phyloP scores from a whole-genome alignment of 2,329 filamentous ascomycete genomes.

The Trichoderma breve region DNA sequence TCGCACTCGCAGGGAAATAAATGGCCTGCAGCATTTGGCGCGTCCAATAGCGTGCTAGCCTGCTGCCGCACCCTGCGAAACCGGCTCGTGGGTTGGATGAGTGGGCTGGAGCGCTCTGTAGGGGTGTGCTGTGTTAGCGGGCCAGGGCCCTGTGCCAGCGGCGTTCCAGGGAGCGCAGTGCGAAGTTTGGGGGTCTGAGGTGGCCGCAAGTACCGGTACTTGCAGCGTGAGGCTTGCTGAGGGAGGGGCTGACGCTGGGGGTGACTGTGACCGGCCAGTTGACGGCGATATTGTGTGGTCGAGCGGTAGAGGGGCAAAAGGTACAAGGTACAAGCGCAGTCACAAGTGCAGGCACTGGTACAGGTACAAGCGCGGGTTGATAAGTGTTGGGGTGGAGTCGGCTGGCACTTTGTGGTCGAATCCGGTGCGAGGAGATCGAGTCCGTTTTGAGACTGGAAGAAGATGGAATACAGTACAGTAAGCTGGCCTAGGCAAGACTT shows the following conservation, averaged over 20 bases:
- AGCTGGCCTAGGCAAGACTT: neutral
- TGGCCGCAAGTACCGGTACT: neutral
- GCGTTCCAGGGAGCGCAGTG: conserved; percentile 1
- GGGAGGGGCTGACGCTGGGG: neutral
- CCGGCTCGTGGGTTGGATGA: conserved; percentile 26
- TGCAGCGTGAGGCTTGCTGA: neutral
- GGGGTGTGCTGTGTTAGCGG: neutral
- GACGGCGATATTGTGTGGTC: neutral
- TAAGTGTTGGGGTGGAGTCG: neutral
- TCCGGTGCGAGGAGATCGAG: conserved; percentile 12
- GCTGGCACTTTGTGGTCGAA: conserved; percentile 10
- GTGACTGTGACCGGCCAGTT: neutral
- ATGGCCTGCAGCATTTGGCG: conserved; percentile 18
- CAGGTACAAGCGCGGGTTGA: neutral
- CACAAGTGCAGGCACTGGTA: neutral
- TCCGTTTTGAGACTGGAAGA: neutral
- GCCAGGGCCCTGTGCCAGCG: conserved; percentile 11
- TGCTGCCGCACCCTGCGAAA: conserved; percentile 23
- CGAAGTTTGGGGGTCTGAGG: neutral
- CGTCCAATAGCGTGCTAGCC: conserved; percentile 23
- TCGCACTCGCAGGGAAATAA: conserved; percentile 19
- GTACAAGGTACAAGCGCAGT: neutral
- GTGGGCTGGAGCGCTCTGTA: conserved; percentile 12
- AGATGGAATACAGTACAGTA: neutral
- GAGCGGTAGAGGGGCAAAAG: neutral